Evolutionary conservation across 108 stramenopile genomes (phyloP).

Genomic region (Epipyxis sp.): DNA sequence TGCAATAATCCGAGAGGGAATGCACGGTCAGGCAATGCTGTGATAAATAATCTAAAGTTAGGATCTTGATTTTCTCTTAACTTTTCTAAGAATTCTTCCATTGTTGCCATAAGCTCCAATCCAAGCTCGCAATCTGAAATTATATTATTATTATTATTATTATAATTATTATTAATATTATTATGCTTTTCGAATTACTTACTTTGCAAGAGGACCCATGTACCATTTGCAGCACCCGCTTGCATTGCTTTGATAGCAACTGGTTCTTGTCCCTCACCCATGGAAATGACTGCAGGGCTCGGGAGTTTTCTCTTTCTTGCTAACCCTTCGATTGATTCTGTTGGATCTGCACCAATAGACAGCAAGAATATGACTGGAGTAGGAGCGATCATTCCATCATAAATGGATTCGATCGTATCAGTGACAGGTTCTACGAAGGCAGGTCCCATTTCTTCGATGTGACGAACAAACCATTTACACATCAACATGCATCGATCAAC

Average conservation of each 20-base stretch:
- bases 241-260: constrained; percentile 81
- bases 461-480: constrained; percentile 74
- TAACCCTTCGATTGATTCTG: constrained; percentile 76
- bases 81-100: constrained; percentile 63
- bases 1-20: constrained; percentile 85
- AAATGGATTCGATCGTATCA: constrained; percentile 80
- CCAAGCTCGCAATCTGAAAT: constrained; percentile 32
- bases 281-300: constrained; percentile 72
- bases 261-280: constrained; percentile 87
- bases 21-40: constrained; percentile 73
- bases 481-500: constrained; percentile 79
- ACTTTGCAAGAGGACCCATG: constrained; percentile 86
- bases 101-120: constrained; percentile 30
- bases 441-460: constrained; percentile 73
- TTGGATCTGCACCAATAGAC: constrained; percentile 80
- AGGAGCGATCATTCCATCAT: constrained; percentile 67
- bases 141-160: too few relatives aligned
- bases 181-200: too few relatives aligned
- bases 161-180: constrained; percentile 83
- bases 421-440: constrained; percentile 81
- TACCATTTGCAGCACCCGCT: constrained; percentile 75
- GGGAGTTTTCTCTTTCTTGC: constrained; percentile 79
- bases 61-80: constrained; percentile 70
- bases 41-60: constrained; percentile 81
- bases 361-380: constrained; percentile 83